Evolutionary conservation across 306 rosid genomes (phyloP).

Genomic region (Castanea crenata): DNA sequence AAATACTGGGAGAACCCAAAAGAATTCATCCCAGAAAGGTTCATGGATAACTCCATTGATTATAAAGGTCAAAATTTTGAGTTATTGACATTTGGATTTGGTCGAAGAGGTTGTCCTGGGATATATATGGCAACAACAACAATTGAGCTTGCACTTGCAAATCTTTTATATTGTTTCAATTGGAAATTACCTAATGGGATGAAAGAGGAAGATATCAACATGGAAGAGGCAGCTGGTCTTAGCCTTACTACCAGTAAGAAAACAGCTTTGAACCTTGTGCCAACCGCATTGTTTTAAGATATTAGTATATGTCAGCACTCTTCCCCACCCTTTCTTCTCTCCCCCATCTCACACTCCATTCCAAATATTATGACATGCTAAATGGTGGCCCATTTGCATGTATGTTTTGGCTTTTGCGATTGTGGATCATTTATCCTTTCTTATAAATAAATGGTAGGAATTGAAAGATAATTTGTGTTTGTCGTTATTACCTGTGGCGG

Average conservation of each 20-base stretch:
- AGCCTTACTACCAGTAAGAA: slow-evolving; percentile 33
- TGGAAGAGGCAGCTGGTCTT: slow-evolving; percentile 39
- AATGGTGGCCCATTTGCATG: not conserved
- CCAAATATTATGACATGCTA: too few species aligned
- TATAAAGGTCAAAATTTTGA: slow-evolving; percentile 41
- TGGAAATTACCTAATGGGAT: slow-evolving; percentile 44
- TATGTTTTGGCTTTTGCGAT: not conserved
- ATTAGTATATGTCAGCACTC: too few species aligned
- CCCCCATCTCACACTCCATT: too few species aligned
- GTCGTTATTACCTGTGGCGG: too few species aligned
- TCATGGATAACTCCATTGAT: slow-evolving; percentile 25
- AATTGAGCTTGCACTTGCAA: slow-evolving; percentile 38
- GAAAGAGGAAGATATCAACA: slow-evolving; percentile 34
- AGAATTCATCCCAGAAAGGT: slow-evolving; percentile 52
- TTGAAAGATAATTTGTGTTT: too few species aligned
- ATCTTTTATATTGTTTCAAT: slow-evolving; percentile 40
- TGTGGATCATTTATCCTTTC: not conserved
- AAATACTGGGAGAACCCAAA: slow-evolving; percentile 34
- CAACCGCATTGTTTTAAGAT: not conserved
- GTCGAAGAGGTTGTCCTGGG: slow-evolving; percentile 46
- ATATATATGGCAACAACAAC: slow-evolving; percentile 22
- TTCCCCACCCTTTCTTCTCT: too few species aligned
- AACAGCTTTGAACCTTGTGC: slow-evolving; percentile 33
- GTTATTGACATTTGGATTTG: slow-evolving; percentile 49
- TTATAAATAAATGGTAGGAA: not conserved